phyloP scores from a whole-genome alignment of 2,329 filamentous ascomycete genomes.

The Fusarium palustre region DNA sequence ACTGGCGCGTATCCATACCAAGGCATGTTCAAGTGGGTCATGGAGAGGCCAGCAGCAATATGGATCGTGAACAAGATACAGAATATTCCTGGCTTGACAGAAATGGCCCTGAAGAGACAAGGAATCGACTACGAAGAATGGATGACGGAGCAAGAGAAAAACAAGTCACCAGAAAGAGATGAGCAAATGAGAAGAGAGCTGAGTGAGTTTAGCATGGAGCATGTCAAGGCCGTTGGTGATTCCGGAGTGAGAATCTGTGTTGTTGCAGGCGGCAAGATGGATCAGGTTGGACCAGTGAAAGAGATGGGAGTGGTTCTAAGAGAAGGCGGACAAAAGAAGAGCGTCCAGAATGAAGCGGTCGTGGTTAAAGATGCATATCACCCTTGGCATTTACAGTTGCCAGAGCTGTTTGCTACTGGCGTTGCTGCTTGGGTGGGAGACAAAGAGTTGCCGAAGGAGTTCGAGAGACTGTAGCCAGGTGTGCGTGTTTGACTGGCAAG shows the following conservation, averaged over 20 bases:
- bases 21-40: conserved; percentile 26
- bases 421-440: conserved; percentile 13
- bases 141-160: conserved; percentile 7
- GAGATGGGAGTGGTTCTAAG: conserved; percentile 14
- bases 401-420: conserved; percentile 26
- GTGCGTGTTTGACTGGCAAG: too few species aligned
- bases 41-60: conserved; percentile 12
- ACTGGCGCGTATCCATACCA: conserved; percentile 18
- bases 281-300: conserved; percentile 13
- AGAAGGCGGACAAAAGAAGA: not conserved
- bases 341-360: conserved; percentile 11
- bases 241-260: conserved; percentile 27
- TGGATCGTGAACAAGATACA: conserved; percentile 5
- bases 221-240: conserved; percentile 4
- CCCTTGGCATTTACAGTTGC: conserved; percentile 34
- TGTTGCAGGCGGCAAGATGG: conserved; percentile 30
- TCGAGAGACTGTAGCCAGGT: not conserved
- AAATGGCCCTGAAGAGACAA: conserved; percentile 1
- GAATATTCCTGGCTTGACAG: conserved; percentile 5
- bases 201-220: conserved; percentile 4
- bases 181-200: not conserved
- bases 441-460: conserved; percentile 9
- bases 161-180: conserved; percentile 17
- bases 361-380: conserved; percentile 30
- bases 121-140: conserved; percentile 33